Percentiles rank a stretch among this genome's conserved stretches.
These are phyloP conservation scores for Mortierella sp. DNA, from an alignment of 371 early-diverging fungal genomes.

Conservation along the genomic window DNA sequence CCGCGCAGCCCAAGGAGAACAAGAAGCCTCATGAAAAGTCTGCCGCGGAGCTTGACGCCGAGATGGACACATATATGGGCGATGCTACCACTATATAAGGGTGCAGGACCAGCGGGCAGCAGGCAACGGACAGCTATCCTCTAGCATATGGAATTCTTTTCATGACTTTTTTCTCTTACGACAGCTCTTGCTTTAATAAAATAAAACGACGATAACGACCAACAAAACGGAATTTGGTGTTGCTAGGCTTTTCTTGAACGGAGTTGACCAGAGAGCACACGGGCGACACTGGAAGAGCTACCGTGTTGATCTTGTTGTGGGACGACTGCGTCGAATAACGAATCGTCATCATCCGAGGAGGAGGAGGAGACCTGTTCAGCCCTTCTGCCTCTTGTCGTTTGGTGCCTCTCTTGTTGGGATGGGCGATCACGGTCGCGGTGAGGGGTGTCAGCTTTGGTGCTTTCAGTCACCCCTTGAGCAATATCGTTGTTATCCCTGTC, in stretches of 20 bases:
- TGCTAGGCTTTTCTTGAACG: not conserved
- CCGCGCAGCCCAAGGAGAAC: conserved; percentile 17
- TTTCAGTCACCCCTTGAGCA: no score
- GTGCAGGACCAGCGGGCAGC: not conserved
- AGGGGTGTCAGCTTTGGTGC: no score
- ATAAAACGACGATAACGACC: not conserved
- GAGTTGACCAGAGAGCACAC: not conserved
- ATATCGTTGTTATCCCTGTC: not conserved
- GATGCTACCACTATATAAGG: conserved; percentile 22
- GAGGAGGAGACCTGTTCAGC: not conserved
- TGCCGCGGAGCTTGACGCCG: conserved; percentile 52
- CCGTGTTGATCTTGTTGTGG: not conserved
- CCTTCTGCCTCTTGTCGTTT: not conserved
- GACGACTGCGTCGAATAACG: not conserved
- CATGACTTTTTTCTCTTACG: not conserved
- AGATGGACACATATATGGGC: conserved; percentile 58
- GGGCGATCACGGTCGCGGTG: not conserved
- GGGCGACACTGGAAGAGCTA: not conserved
- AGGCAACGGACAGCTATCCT: not conserved
- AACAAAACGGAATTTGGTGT: not conserved
- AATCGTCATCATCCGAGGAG: not conserved
- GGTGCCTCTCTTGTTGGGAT: not conserved
- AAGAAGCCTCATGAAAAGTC: conserved; percentile 35
- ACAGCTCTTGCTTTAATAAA: not conserved
- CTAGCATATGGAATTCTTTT: not conserved